A percentile compares a stretch with the other conserved stretches of the same genome.
Conservation (phyloP, 345 rosid genomes). For the Carallia brachiata region DNA sequence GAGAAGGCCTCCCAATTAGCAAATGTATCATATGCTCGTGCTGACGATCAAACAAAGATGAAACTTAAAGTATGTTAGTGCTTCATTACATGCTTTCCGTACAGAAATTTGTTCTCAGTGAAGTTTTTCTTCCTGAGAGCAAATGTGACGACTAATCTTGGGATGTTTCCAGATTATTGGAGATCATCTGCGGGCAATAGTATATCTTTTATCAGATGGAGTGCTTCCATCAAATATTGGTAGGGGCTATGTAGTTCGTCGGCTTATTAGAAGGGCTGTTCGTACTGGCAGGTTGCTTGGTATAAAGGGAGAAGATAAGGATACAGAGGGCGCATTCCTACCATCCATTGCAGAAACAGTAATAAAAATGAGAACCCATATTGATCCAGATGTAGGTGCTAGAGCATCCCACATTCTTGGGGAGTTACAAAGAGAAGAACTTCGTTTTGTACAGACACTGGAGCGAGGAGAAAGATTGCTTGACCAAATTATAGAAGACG, state of each 20-base stretch:
- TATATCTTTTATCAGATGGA: conserved; percentile 89
- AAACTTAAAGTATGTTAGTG: conserved; percentile 53
- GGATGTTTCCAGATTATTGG: conserved; percentile 57
- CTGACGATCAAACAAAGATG: conserved; percentile 51
- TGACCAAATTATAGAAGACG: conserved; percentile 65
- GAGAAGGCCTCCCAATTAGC: conserved; percentile 69
- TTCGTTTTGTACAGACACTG: conserved; percentile 79
- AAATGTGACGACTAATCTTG: conserved; percentile 11
- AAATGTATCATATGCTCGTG: conserved; percentile 54
- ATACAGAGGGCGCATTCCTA: conserved; percentile 64
- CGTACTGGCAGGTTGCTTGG: conserved; percentile 84
- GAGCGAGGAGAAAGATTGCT: conserved; percentile 92
- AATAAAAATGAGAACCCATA: conserved; percentile 68
- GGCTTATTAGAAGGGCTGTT: conserved; percentile 88
- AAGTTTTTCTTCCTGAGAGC: not conserved
- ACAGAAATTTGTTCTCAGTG: not conserved
- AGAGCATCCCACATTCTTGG: conserved; percentile 60
- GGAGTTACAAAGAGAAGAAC: conserved; percentile 84
- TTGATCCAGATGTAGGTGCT: conserved; percentile 64
- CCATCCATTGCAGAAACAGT: conserved; percentile 75
- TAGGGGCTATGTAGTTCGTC: conserved; percentile 89
- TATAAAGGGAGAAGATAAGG: conserved; percentile 56
- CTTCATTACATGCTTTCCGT: conserved; percentile 9
- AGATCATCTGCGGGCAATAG: conserved; percentile 89
- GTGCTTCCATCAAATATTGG: conserved; percentile 90